These are phyloP conservation scores for Ogataea nonfermentans DNA, from an alignment of 805 yeast species.

Conservation along the genomic window DNA sequence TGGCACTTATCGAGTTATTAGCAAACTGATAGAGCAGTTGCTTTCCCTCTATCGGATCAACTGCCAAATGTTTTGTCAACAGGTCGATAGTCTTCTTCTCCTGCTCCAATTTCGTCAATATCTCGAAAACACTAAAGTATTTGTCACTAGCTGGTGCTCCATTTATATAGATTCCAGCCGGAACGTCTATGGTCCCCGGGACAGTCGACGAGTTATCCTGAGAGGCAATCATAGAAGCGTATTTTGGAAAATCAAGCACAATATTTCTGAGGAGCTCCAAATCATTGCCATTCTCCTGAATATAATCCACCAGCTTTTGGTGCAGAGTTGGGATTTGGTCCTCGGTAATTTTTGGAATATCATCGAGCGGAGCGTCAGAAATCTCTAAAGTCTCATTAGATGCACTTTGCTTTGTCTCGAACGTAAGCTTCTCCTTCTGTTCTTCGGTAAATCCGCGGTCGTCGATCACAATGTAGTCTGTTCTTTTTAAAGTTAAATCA, in stretches of 20 bases:
- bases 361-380: constrained; percentile 26
- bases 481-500: constrained; percentile 59
- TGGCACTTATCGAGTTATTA: constrained; percentile 8
- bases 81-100: constrained; percentile 30
- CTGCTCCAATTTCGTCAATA: constrained; percentile 39
- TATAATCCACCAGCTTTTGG: constrained; percentile 40
- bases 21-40: constrained; percentile 43
- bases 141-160: constrained; percentile 58
- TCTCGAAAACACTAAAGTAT: constrained; percentile 42
- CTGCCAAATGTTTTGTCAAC: constrained; percentile 33
- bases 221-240: constrained; percentile 39
- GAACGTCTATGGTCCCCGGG: constrained; percentile 11
- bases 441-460: constrained; percentile 45
- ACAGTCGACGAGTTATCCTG: constrained; percentile 11
- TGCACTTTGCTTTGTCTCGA: constrained; percentile 8
- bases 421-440: constrained; percentile 30
- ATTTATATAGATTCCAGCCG: constrained; percentile 60
- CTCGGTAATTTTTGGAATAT: constrained; percentile 32
- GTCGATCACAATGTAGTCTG: constrained; percentile 65
- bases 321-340: constrained; percentile 39
- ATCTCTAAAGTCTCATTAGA: constrained; percentile 9
- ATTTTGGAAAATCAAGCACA: constrained; percentile 55
- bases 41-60: constrained; percentile 34
- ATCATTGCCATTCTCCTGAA: constrained; percentile 34
- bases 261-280: constrained; percentile 39